Conservation (phyloP, 169 alveolate genomes). For the Miamiensis avidus region DNA sequence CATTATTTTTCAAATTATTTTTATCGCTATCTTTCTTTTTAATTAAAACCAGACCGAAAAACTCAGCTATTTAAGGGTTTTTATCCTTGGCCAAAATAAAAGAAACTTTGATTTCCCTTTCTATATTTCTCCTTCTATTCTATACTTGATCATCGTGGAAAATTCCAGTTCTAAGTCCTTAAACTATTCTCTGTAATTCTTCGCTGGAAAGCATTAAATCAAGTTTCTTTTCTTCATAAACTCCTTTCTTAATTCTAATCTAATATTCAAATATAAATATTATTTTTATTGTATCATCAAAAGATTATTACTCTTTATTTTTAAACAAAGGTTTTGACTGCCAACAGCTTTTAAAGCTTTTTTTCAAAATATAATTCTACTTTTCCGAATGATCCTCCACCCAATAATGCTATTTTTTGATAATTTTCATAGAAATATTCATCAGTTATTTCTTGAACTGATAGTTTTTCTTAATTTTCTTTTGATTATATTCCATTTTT, state of each 20-base stretch:
- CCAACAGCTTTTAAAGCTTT: not conserved
- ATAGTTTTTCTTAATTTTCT: too few relatives aligned
- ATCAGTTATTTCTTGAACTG: not conserved
- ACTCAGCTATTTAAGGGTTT: not conserved
- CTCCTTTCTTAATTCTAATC: not conserved
- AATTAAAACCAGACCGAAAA: not conserved
- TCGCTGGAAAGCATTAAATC: not conserved
- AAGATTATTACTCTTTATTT: not conserved
- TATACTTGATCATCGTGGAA: not conserved
- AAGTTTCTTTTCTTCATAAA: not conserved
- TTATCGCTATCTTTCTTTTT: not conserved
- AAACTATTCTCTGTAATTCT: not conserved
- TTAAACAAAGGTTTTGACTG: not conserved
- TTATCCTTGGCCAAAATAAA: not conserved
- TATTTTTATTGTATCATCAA: too few relatives aligned
- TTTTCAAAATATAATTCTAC: not conserved
- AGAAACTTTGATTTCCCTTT: not conserved
- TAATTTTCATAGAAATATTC: not conserved
- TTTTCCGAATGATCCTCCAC: not conserved
- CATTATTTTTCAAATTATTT: too few relatives aligned
- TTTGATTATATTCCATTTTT: too few relatives aligned
- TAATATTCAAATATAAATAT: too few relatives aligned
- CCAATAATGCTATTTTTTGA: not conserved
- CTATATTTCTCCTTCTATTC: not conserved
- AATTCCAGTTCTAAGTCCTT: not conserved